phyloP scores from a whole-genome alignment of 1,284 basidiomycete species.

The Pseudozyma thailandica region DNA sequence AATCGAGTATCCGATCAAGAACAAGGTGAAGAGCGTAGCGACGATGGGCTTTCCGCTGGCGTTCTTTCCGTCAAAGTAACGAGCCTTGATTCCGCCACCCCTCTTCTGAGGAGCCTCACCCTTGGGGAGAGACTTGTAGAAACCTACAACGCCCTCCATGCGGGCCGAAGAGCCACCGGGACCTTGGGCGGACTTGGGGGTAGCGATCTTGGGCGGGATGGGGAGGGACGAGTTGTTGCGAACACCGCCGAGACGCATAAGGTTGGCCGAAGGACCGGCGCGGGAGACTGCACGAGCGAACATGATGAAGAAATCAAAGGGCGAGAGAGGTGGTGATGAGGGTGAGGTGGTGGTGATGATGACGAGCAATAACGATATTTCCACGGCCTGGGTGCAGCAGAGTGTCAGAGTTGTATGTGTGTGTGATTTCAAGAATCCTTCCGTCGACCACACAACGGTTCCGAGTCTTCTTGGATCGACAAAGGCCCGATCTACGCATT shows the following conservation, averaged over 20 bases:
- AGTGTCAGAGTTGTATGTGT: neutral
- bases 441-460: constrained; percentile 12
- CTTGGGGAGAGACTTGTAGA: constrained; percentile 90
- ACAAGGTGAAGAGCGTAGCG: constrained; percentile 78
- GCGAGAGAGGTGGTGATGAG: constrained; percentile 1
- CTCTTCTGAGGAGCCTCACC: constrained; percentile 74
- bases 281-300: constrained; percentile 31
- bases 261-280: constrained; percentile 9
- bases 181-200: constrained; percentile 84
- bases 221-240: constrained; percentile 70
- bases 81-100: constrained; percentile 78
- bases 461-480: constrained; percentile 9
- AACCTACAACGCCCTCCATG: constrained; percentile 85
- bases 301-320: constrained; percentile 14
- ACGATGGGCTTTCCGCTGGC: constrained; percentile 81
- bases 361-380: neutral
- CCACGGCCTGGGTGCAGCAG: neutral
- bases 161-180: constrained; percentile 80
- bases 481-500: neutral
- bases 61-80: constrained; percentile 85
- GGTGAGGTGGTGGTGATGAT: neutral
- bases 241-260: constrained; percentile 27
- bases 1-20: constrained; percentile 77
- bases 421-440: constrained; percentile 4
- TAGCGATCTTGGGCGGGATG: constrained; percentile 93